These are phyloP conservation scores for Bimuria novae-zelandiae DNA, from an alignment of 2,329 filamentous ascomycete genomes.

Conservation along the genomic window DNA sequence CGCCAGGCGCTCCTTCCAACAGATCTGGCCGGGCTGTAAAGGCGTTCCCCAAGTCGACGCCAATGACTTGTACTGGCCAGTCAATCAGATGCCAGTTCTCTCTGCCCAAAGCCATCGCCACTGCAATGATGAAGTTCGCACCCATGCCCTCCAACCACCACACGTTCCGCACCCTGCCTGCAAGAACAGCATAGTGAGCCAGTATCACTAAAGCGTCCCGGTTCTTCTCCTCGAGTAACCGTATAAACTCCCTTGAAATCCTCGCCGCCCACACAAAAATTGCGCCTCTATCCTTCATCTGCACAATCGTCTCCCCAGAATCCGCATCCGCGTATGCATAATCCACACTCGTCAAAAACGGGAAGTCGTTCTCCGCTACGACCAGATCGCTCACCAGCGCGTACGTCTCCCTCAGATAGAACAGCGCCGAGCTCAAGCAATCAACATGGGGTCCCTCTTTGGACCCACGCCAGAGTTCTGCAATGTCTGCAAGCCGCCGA, in stretches of 20 bases:
- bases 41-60: conserved; percentile 23
- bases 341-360: conserved; percentile 32
- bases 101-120: conserved; percentile 37
- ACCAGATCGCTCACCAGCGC: conserved; percentile 39
- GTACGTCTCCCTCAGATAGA: conserved; percentile 34
- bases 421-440: conserved; percentile 30
- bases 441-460: conserved; percentile 12
- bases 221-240: conserved; percentile 36
- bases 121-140: conserved; percentile 36
- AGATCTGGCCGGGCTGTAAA: neutral
- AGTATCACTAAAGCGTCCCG: conserved; percentile 43
- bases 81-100: conserved; percentile 37
- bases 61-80: conserved; percentile 37
- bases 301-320: conserved; percentile 22
- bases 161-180: conserved; percentile 38
- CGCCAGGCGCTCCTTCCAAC: neutral
- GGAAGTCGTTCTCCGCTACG: conserved; percentile 24
- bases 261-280: conserved; percentile 40
- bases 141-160: conserved; percentile 45
- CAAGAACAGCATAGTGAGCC: conserved; percentile 45
- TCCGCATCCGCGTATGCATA: conserved; percentile 37
- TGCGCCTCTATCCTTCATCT: conserved; percentile 38
- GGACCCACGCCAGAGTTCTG: conserved; percentile 29
- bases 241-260: conserved; percentile 36
- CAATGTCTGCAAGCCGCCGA: conserved; percentile 26